Evolutionary conservation across 345 rosid genomes (phyloP).

Genomic region (Physaria fendleri): DNA sequence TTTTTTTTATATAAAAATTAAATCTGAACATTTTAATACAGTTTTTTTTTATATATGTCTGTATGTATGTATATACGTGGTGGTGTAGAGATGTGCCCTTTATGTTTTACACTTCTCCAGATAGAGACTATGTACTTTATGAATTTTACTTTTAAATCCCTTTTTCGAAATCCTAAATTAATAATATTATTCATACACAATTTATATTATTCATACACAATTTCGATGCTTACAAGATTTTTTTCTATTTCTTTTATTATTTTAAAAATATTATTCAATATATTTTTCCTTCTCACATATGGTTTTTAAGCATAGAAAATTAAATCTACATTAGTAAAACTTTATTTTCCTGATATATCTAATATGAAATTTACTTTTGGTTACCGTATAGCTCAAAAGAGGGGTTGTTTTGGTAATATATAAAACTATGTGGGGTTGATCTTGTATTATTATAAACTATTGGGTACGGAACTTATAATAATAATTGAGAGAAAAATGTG

Average conservation of each 20-base stretch:
- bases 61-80: slow-evolving; percentile 5
- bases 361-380: not conserved
- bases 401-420: slow-evolving; percentile 9
- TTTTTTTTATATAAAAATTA: not conserved
- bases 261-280: no score
- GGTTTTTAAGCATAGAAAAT: not conserved
- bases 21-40: slow-evolving; percentile 5
- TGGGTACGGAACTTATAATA: slow-evolving; percentile 16
- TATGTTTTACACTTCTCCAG: not conserved
- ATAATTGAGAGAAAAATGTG: slow-evolving; percentile 34
- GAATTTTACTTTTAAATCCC: not conserved
- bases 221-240: no score
- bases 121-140: slow-evolving; percentile 5
- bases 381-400: not conserved
- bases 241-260: no score
- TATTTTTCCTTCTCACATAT: not conserved
- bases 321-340: not conserved
- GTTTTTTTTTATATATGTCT: slow-evolving; percentile 6
- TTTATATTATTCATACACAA: no score
- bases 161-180: not conserved
- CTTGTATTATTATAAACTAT: not conserved
- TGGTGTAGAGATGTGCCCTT: slow-evolving; percentile 6
- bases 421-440: slow-evolving; percentile 6
- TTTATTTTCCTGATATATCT: no score
- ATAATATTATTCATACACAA: no score